Percentiles rank a stretch among this genome's conserved stretches.
Conservation (phyloP, 257 asterid genomes). For the Solanum okadae region DNA sequence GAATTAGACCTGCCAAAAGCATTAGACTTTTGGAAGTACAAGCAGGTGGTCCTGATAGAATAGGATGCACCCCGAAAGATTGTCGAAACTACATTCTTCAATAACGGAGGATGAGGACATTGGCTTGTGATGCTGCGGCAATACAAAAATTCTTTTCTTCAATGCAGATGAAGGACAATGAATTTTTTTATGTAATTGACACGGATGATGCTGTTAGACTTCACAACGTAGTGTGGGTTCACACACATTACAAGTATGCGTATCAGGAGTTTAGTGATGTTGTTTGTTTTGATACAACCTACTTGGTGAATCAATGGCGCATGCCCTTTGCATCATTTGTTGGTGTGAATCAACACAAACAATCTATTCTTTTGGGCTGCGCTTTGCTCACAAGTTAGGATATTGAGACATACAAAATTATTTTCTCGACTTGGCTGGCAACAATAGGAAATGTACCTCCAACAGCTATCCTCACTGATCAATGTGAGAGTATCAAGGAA, state of each 20-base stretch:
- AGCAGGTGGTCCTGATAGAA: too few relatives aligned
- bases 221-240: background rate
- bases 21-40: too few relatives aligned
- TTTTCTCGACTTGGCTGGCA: background rate
- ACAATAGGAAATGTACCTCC: background rate
- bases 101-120: too few relatives aligned
- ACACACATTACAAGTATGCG: background rate
- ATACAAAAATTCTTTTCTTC: too few relatives aligned
- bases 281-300: background rate
- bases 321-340: too few relatives aligned
- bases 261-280: background rate
- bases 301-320: background rate
- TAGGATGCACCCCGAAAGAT: too few relatives aligned
- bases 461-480: background rate
- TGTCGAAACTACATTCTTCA: too few relatives aligned
- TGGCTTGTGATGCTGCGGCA: fast-evolving
- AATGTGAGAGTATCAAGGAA: background rate
- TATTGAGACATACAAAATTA: background rate
- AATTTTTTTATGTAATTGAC: background rate
- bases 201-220: background rate
- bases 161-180: background rate
- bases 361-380: background rate
- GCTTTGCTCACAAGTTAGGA: background rate
- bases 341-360: background rate
- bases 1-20: too few relatives aligned